Conservation (phyloP, 208 protist genomes). For the Crithidia sp. region DNA sequence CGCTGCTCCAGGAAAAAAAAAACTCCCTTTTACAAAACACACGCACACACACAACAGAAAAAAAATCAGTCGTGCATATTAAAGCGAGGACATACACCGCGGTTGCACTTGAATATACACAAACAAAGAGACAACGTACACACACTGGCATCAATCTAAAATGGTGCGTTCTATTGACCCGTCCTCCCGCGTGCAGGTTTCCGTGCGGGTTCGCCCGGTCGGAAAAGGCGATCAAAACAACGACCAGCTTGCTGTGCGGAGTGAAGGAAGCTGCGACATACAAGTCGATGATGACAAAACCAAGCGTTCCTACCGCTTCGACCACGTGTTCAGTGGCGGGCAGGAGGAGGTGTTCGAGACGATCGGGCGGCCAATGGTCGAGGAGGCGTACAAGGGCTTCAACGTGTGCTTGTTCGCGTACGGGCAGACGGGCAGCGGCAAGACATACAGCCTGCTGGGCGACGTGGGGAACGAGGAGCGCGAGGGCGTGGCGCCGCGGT, state of each 20-base stretch:
- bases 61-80: no score
- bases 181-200: slow-evolving; percentile 37
- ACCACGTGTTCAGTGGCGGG: slow-evolving; percentile 45
- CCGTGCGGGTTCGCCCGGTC: slow-evolving; percentile 30
- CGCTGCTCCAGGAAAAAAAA: no score
- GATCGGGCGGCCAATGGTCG: slow-evolving; percentile 80
- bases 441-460: slow-evolving; percentile 80
- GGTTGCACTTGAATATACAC: no score
- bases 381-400: slow-evolving; percentile 84
- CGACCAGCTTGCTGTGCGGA: slow-evolving; percentile 11
- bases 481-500: slow-evolving; percentile 42
- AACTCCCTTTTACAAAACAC: no score
- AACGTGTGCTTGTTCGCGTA: slow-evolving; percentile 87
- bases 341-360: slow-evolving; percentile 75
- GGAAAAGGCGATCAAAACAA: slow-evolving; percentile 25
- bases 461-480: slow-evolving; percentile 44
- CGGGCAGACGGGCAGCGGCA: slow-evolving; percentile 80
- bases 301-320: slow-evolving; percentile 40
- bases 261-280: slow-evolving; percentile 9
- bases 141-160: neutral
- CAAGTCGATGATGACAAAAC: slow-evolving; percentile 33
- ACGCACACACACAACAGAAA: no score
- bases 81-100: no score
- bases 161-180: neutral
- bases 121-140: no score